These are phyloP conservation scores for Erythrophleum fordii DNA, from an alignment of 306 rosid species.

Conservation along the genomic window DNA sequence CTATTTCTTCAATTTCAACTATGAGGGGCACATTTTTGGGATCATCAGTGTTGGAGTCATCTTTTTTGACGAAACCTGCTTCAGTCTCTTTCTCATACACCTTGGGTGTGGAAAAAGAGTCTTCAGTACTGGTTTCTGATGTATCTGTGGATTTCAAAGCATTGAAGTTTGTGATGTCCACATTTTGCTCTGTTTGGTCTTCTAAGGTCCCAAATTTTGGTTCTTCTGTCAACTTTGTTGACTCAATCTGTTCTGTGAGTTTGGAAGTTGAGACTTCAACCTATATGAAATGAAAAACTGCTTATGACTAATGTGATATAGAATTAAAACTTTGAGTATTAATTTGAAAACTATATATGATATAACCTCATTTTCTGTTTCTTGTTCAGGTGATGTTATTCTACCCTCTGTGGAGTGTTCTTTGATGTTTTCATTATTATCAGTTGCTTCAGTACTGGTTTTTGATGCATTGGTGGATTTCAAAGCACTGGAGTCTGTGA, in stretches of 20 bases:
- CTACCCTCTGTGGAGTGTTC: too few relatives aligned
- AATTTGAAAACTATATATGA: not conserved
- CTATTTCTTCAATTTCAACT: slow-evolving; percentile 16
- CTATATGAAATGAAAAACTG: not conserved
- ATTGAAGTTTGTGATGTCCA: not conserved
- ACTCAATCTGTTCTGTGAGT: not conserved
- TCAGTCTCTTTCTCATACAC: not conserved
- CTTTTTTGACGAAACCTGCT: slow-evolving; percentile 1
- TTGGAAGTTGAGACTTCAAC: slow-evolving; percentile 18
- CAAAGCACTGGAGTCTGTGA: not conserved
- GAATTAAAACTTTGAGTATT: not conserved
- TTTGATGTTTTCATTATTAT: too few relatives aligned
- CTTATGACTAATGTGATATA: not conserved
- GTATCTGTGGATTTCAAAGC: not conserved
- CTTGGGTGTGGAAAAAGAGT: not conserved
- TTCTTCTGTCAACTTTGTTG: slow-evolving; percentile 10
- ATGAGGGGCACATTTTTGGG: slow-evolving; percentile 8
- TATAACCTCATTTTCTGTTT: not conserved
- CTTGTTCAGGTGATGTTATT: too few relatives aligned
- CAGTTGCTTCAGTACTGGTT: not conserved
- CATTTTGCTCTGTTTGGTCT: not conserved
- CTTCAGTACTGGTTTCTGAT: slow-evolving; percentile 1
- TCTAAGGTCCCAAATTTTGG: not conserved
- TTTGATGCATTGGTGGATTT: not conserved
- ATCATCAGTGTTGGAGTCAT: not conserved